These are phyloP conservation scores for Eucalyptus regnans DNA, from an alignment of 345 rosid species.

Conservation along the genomic window DNA sequence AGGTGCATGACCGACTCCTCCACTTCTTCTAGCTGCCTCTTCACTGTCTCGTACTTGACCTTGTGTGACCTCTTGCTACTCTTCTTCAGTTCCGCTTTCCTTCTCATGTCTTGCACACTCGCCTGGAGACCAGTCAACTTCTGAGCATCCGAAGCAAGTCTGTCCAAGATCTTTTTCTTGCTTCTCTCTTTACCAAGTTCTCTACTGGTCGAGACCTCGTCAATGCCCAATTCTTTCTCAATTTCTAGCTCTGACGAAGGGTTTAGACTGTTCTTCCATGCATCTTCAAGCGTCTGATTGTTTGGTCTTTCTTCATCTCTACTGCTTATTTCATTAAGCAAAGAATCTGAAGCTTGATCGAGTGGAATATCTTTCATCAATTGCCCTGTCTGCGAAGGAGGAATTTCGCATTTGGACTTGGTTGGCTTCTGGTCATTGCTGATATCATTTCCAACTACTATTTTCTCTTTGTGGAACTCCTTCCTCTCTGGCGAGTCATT, in stretches of 20 bases:
- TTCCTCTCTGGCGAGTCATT: slow-evolving; percentile 1
- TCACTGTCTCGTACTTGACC: slow-evolving; percentile 43
- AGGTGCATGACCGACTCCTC: slow-evolving; percentile 56
- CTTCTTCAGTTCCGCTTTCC: slow-evolving; percentile 48
- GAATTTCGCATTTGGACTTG: slow-evolving; percentile 1
- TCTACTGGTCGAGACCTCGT: slow-evolving; percentile 39
- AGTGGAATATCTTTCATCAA: slow-evolving; percentile 54
- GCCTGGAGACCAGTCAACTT: slow-evolving; percentile 49
- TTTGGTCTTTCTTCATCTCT: slow-evolving; percentile 14
- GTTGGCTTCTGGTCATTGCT: slow-evolving; percentile 12
- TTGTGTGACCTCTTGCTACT: slow-evolving; percentile 30
- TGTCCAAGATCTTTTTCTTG: slow-evolving; percentile 52
- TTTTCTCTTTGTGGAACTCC: slow-evolving; percentile 8
- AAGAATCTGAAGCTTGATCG: slow-evolving; percentile 59
- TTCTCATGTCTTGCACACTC: slow-evolving; percentile 51
- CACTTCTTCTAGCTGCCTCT: slow-evolving; percentile 49
- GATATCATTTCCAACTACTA: slow-evolving; percentile 6
- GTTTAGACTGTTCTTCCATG: not conserved
- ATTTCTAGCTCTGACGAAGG: slow-evolving; percentile 31
- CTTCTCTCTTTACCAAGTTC: slow-evolving; percentile 14
- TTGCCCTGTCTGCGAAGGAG: slow-evolving; percentile 9
- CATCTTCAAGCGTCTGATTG: slow-evolving; percentile 19
- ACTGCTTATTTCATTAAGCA: slow-evolving; percentile 31
- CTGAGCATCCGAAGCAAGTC: slow-evolving; percentile 61
- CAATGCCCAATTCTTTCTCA: slow-evolving; percentile 61